A percentile compares a stretch with the other conserved stretches of the same genome.
Evolutionary conservation across 2,329 filamentous ascomycete genomes (phyloP).

Genomic region (Dactylellina leptospora): DNA sequence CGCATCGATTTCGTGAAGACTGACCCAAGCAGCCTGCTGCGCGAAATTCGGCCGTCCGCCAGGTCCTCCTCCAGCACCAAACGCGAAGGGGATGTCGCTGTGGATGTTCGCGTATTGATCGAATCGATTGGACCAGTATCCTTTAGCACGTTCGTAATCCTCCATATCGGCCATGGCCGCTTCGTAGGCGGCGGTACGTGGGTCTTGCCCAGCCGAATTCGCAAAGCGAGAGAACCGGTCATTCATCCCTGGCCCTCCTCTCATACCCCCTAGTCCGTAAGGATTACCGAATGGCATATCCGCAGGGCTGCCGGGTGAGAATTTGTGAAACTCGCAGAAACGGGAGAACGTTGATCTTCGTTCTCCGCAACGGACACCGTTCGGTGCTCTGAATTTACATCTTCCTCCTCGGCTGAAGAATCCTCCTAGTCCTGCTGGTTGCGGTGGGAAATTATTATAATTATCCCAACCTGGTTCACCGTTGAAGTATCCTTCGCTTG

Average conservation of each 20-base stretch:
- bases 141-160: background rate
- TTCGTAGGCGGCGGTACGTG: constrained; percentile 25
- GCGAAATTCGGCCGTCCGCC: background rate
- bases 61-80: background rate
- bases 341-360: constrained; percentile 3
- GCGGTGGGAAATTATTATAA: background rate
- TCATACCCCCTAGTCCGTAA: background rate
- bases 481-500: background rate
- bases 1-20: constrained; percentile 32
- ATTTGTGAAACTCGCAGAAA: constrained; percentile 35
- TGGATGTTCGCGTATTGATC: background rate
- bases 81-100: background rate
- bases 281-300: background rate
- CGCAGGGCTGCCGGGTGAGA: background rate
- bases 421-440: background rate
- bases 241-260: background rate
- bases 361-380: constrained; percentile 17
- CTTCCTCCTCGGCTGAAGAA: constrained; percentile 5
- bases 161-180: constrained; percentile 12
- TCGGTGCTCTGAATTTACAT: constrained; percentile 19
- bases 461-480: background rate
- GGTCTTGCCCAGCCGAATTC: background rate
- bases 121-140: background rate
- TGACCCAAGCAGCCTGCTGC: constrained; percentile 5
- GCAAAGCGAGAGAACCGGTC: background rate